Percentiles rank a stretch among this genome's conserved stretches.
Conservation (phyloP, 163 green algal genomes). For the Scenedesmus sp. region DNA sequence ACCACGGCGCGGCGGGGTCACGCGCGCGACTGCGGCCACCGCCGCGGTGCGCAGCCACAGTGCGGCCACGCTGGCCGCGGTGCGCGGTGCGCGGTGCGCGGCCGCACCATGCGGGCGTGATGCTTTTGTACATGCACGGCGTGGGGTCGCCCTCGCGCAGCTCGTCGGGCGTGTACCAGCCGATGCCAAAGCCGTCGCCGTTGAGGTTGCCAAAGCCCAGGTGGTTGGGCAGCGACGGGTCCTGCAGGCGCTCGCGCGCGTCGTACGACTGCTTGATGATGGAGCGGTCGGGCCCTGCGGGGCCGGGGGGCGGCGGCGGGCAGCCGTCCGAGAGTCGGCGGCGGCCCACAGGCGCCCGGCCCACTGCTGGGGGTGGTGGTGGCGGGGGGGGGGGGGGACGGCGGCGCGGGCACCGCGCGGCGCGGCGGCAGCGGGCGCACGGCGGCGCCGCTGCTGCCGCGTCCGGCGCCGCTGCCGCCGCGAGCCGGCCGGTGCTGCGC, state of each 20-base stretch:
- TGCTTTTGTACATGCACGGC: slow-evolving; percentile 92
- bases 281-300: slow-evolving; percentile 65
- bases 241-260: slow-evolving; percentile 78
- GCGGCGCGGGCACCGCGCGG: too few relatives aligned
- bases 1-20: too few relatives aligned
- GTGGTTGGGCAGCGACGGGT: slow-evolving; percentile 81
- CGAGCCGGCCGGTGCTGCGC: background rate
- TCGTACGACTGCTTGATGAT: slow-evolving; percentile 96
- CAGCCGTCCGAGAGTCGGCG: too few relatives aligned
- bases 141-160: slow-evolving; percentile 62
- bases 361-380: too few relatives aligned
- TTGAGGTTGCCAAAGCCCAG: slow-evolving; percentile 80
- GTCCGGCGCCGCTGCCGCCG: too few relatives aligned
- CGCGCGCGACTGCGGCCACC: too few relatives aligned
- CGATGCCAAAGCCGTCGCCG: slow-evolving; percentile 90
- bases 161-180: slow-evolving; percentile 78
- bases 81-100: too few relatives aligned
- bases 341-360: too few relatives aligned
- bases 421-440: too few relatives aligned
- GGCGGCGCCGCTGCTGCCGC: too few relatives aligned
- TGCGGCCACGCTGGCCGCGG: too few relatives aligned
- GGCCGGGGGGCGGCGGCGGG: background rate
- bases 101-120: slow-evolving; percentile 90
- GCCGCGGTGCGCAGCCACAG: background rate
- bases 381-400: too few relatives aligned